Conservation (phyloP, 23 red algal genomes). For the Porphyridium purpureum region DNA sequence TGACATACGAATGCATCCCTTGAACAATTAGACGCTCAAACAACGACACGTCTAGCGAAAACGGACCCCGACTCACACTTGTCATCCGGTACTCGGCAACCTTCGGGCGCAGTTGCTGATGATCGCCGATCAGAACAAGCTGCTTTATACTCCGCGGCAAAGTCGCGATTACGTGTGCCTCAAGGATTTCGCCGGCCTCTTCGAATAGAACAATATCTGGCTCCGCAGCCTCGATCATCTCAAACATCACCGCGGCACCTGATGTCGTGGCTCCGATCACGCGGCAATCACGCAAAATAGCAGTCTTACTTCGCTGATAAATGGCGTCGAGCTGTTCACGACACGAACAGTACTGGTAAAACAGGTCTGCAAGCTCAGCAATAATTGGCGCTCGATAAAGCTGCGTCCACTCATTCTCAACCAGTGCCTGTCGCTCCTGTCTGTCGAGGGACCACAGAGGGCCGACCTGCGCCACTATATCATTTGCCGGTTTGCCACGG, state of each 20-base stretch:
- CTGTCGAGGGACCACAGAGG: no score
- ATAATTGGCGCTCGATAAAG: no score
- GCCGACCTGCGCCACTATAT: no score
- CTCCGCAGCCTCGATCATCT: slow-evolving; percentile 2
- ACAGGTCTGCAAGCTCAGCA: no score
- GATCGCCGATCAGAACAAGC: slow-evolving; percentile 34
- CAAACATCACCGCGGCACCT: slow-evolving; percentile 8
- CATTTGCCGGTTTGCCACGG: no score
- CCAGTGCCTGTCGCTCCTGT: no score
- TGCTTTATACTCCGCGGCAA: slow-evolving; percentile 8
- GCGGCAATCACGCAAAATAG: no score
- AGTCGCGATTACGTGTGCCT: slow-evolving; percentile 6
- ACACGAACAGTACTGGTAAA: no score
- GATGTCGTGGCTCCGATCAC: slow-evolving; percentile 29
- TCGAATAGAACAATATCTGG: slow-evolving; percentile 20
- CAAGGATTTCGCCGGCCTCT: slow-evolving; percentile 27
- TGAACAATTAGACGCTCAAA: slow-evolving; percentile 20
- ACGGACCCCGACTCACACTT: background rate
- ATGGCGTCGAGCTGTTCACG: no score
- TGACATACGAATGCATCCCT: background rate
- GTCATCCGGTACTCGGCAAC: slow-evolving; percentile 6
- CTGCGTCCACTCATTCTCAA: no score
- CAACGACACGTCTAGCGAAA: slow-evolving; percentile 35
- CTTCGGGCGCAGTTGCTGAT: slow-evolving; percentile 26
- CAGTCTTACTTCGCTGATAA: no score